Base-by-base conservation (phyloP, 305 asterid species). In the Fraxinus floribunda region DNA sequence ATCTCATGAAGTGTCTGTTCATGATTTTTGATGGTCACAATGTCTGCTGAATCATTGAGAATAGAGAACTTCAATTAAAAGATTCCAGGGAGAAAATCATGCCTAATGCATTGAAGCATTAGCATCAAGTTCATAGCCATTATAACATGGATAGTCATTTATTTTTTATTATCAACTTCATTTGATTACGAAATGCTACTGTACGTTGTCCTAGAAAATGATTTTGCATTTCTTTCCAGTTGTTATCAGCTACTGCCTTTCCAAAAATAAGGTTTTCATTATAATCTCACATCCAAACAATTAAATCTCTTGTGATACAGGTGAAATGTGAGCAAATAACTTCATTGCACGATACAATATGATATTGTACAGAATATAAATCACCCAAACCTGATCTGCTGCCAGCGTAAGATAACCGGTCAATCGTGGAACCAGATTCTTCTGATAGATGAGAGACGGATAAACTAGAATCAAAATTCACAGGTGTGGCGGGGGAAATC, bases 401-500 rank as follows among this genome's bases (percentile, higher is more conserved):
- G 60, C 87, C 83, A 44, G 80, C 85, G 82, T 84, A 80, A 81
- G 83, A 83, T 34, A 78, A 46, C 39, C 77, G 88, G 82, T 85
- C 87, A 60, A 78, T 68, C 24, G 88, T 86, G 66, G 91, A 87
- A 83, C 85, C 91, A 85, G 86, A 83, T 79, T 86, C 92, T 86
- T 90, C 92, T 0, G 88, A 87, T 77, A 87, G 89, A 35, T 84
- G 86, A 66, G 87, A 77, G 72, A 55, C 66, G 71, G 84, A 87
- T 22, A 90, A 80, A 79, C 78, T 85, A 76, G 93, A 81, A 85
- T 84, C 86, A 22, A 87, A 87, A 78, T 79, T 89, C 60, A 87
- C 87, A 72, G 98, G 94, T n/a, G 94, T 89, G 82, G 91, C 92
- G 79, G 97, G 91, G 83, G 96, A 85, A 85, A 84, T 89, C 91